phyloP scores from a whole-genome alignment of 176 grass and related monocot species.

The Carex myosuroides region DNA sequence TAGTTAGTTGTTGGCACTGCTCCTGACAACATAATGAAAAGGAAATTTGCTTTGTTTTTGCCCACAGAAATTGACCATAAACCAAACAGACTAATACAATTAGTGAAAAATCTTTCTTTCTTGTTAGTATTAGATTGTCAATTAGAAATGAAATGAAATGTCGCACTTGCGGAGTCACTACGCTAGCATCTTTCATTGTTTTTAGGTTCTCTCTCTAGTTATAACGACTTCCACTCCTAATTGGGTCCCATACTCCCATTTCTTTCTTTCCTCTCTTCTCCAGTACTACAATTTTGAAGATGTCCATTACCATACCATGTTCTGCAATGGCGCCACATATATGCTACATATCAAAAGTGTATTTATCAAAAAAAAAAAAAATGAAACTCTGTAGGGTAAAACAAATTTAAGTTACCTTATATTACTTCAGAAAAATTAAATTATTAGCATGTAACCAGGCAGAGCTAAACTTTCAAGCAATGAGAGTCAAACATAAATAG shows the following conservation, averaged over 20 bases:
- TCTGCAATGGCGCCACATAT: neutral
- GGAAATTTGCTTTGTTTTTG: neutral
- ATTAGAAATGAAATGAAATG: slow-evolving; percentile 8
- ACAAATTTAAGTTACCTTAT: neutral
- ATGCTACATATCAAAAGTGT: neutral
- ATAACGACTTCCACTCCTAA: neutral
- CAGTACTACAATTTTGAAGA: neutral
- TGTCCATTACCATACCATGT: neutral
- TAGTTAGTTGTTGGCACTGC: neutral
- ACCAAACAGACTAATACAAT: slow-evolving; percentile 16
- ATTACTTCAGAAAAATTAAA: neutral
- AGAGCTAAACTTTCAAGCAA: no score
- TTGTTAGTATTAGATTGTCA: neutral
- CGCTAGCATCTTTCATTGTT: slow-evolving; percentile 7
- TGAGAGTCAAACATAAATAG: no score
- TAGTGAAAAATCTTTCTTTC: neutral
- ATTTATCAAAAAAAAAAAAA: neutral
- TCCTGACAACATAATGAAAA: neutral
- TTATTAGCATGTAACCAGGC: no score
- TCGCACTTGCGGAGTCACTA: slow-evolving; percentile 11
- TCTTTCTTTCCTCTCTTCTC: neutral
- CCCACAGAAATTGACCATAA: neutral
- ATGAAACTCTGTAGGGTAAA: neutral
- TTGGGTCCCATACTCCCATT: neutral
- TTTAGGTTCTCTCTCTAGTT: neutral